Evolutionary conservation across 257 asterid genomes (phyloP).

Genomic region (Sherardia arvensis): DNA sequence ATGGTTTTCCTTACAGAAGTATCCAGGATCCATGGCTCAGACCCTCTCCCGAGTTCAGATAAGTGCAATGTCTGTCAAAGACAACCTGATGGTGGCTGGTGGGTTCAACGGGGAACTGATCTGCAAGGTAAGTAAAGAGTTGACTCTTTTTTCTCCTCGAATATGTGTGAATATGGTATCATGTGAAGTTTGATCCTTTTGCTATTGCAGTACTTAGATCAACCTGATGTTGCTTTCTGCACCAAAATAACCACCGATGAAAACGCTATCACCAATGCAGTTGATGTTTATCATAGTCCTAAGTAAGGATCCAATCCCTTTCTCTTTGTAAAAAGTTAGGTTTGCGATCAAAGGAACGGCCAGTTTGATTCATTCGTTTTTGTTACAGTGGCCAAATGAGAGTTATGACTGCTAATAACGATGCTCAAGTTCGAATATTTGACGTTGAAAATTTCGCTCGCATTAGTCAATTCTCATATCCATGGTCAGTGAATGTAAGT

Average conservation of each 20-base stretch:
- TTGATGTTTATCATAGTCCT: constrained; percentile 39
- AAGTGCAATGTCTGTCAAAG: constrained; percentile 70
- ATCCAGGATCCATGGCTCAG: constrained; percentile 48
- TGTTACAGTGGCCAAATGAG: constrained; percentile 51
- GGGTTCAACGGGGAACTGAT: constrained; percentile 87
- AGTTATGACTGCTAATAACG: constrained; percentile 73
- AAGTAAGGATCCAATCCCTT: constrained; percentile 24
- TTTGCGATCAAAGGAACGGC: not conserved
- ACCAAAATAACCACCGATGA: constrained; percentile 56
- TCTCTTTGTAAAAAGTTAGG: not conserved
- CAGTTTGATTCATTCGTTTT: not conserved
- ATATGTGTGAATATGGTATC: not conserved
- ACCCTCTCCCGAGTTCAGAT: constrained; percentile 65
- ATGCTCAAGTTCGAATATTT: constrained; percentile 62
- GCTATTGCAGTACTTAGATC: constrained; percentile 43
- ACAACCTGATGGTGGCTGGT: constrained; percentile 70
- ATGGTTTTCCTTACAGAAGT: constrained; percentile 28
- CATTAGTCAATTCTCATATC: constrained; percentile 46
- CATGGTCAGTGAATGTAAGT: constrained; percentile 95
- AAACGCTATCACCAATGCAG: constrained; percentile 73
- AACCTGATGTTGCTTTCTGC: constrained; percentile 68
- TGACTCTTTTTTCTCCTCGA: not conserved
- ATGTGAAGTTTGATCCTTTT: not conserved
- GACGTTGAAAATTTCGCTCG: constrained; percentile 47
- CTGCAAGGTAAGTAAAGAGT: constrained; percentile 57